Conservation (phyloP, 2,329 filamentous ascomycete species). For the Phialophora verrucosa region DNA sequence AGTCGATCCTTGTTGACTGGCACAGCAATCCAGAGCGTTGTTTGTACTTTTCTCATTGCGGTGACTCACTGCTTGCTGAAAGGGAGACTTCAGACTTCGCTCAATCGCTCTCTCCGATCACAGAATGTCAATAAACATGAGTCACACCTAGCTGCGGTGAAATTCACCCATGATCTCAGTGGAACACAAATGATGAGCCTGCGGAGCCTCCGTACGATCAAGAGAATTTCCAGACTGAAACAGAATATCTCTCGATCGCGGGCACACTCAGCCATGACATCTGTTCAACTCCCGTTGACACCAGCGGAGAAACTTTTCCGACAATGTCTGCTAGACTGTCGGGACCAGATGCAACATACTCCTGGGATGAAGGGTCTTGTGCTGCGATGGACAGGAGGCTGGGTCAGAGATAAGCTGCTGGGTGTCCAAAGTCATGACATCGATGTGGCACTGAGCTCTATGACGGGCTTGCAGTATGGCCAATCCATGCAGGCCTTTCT, state of each 20-base stretch:
- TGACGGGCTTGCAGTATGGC: constrained; percentile 57
- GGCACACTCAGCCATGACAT: constrained; percentile 23
- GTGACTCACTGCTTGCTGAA: neutral
- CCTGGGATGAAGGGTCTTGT: constrained; percentile 44
- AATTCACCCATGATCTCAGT: neutral
- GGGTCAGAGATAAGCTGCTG: constrained; percentile 58
- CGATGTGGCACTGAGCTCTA: constrained; percentile 56
- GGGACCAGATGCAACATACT: constrained; percentile 28
- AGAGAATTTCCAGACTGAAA: neutral
- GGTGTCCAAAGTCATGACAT: constrained; percentile 55
- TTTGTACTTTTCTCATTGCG: neutral
- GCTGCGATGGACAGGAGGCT: constrained; percentile 56
- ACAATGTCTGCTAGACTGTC: constrained; percentile 39
- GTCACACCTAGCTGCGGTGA: neutral
- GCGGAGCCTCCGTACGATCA: neutral
- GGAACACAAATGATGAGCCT: constrained; percentile 20
- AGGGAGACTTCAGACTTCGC: neutral
- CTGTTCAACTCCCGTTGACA: constrained; percentile 28
- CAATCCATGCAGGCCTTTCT: constrained; percentile 51
- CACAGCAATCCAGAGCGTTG: neutral
- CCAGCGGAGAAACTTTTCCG: constrained; percentile 39
- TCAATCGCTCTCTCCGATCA: neutral
- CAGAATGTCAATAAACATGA: constrained; percentile 9
- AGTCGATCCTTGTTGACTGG: neutral
- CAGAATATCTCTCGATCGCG: constrained; percentile 1